A percentile compares a stretch with the other conserved stretches of the same genome.
Conservation (phyloP, 2,329 filamentous ascomycete genomes). For the Venturia pyrina region DNA sequence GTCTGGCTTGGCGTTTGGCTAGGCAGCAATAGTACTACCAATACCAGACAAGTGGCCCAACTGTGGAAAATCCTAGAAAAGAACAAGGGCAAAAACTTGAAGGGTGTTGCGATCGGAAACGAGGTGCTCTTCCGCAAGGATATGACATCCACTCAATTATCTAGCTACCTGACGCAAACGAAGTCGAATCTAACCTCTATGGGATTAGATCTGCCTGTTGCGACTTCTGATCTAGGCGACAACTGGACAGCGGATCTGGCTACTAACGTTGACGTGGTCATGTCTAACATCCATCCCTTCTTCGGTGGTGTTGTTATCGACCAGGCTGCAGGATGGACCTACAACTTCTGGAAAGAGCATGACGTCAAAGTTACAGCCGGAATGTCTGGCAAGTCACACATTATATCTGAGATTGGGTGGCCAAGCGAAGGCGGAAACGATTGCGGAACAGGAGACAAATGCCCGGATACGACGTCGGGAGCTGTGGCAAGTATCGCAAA, state of each 20-base stretch:
- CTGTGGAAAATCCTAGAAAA: conserved; percentile 75
- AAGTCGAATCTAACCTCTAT: conserved; percentile 60
- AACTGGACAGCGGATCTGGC: conserved; percentile 70
- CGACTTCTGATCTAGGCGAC: conserved; percentile 80
- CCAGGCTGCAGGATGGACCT: conserved; percentile 70
- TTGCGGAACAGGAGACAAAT: conserved; percentile 53
- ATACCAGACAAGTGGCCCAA: conserved; percentile 67
- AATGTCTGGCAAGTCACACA: conserved; percentile 51
- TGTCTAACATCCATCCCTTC: conserved; percentile 96
- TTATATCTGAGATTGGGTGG: conserved; percentile 91
- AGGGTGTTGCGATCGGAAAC: conserved; percentile 54
- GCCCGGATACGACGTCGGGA: conserved; percentile 46
- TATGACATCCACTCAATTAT: conserved; percentile 55
- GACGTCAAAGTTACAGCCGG: conserved; percentile 56
- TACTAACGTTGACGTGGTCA: conserved; percentile 68
- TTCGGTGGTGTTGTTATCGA: conserved; percentile 68
- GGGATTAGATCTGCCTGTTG: conserved; percentile 62
- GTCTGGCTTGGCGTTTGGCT: conserved; percentile 95
- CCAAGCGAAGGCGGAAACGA: conserved; percentile 71
- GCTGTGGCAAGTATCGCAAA: conserved; percentile 69
- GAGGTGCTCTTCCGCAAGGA: conserved; percentile 54
- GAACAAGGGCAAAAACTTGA: conserved; percentile 50
- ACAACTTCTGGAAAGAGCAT: conserved; percentile 64
- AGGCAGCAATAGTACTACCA: conserved; percentile 73
- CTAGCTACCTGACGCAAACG: conserved; percentile 55